phyloP scores from a whole-genome alignment of 495 filamentous ascomycete genomes.

The Aspergillus avenaceus region DNA sequence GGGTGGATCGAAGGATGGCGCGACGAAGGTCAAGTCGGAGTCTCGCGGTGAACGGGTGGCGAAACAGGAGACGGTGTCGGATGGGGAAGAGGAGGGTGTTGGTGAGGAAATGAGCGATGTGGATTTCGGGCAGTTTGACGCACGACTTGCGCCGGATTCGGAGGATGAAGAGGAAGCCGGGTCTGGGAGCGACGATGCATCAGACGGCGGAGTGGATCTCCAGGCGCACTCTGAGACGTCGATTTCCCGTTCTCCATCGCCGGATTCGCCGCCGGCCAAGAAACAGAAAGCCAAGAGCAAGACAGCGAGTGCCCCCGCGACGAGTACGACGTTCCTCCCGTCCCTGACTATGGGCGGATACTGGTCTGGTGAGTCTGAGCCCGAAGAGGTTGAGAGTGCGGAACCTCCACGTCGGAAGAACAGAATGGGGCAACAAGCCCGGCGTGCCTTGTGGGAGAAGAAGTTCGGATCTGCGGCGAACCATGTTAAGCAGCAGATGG shows the following conservation, averaged over 20 bases:
- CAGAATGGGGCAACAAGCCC: conserved; percentile 80
- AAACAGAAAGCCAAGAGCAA: conserved; percentile 35
- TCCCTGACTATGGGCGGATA: conserved; percentile 84
- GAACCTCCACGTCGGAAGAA: conserved; percentile 61
- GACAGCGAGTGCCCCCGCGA: conserved; percentile 28
- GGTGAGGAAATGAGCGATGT: conserved; percentile 34
- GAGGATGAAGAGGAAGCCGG: conserved; percentile 43
- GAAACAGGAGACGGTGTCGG: background rate
- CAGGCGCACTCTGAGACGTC: conserved; percentile 28
- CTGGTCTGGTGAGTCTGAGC: conserved; percentile 76
- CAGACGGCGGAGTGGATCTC: conserved; percentile 8
- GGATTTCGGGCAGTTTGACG: conserved; percentile 46
- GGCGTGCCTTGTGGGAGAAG: conserved; percentile 86
- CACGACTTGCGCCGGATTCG: conserved; percentile 52
- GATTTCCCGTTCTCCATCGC: conserved; percentile 32
- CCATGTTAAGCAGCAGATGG: conserved; percentile 51
- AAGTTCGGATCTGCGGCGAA: conserved; percentile 77
- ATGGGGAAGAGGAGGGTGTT: conserved; percentile 12
- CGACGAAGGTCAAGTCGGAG: conserved; percentile 14
- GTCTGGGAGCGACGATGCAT: conserved; percentile 19
- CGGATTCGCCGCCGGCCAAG: conserved; percentile 32
- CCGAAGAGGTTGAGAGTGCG: conserved; percentile 38
- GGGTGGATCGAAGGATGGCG: conserved; percentile 15
- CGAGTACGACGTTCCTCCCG: conserved; percentile 78
- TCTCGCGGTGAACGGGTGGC: background rate